Evolutionary conservation across 495 filamentous ascomycete species (phyloP).

Genomic region (Aspergillus hancockii): DNA sequence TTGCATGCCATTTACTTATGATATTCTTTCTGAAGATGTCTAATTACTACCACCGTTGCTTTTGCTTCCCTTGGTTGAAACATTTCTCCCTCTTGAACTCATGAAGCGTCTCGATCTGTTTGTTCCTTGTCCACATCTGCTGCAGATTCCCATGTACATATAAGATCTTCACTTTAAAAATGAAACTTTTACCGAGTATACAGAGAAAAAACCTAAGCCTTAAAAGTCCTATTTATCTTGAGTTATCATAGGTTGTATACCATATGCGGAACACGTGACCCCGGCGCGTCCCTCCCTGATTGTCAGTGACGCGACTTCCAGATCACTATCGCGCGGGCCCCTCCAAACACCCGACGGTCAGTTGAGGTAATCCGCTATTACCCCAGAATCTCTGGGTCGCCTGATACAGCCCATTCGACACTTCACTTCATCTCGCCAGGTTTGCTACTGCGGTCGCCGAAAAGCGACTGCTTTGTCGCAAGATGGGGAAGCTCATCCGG

Average conservation of each 20-base stretch:
- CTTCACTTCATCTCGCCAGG: slow-evolving; percentile 16
- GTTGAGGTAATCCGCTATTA: slow-evolving; percentile 10
- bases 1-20: neutral
- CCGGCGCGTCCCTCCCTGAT: slow-evolving; percentile 20
- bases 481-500: slow-evolving; percentile 86
- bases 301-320: slow-evolving; percentile 21
- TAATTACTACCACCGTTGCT: slow-evolving; percentile 4
- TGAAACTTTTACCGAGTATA: neutral
- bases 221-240: neutral
- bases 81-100: neutral
- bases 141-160: slow-evolving; percentile 13
- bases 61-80: neutral
- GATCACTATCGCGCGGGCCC: slow-evolving; percentile 22
- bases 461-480: slow-evolving; percentile 37
- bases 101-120: slow-evolving; percentile 4
- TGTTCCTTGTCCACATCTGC: slow-evolving; percentile 1
- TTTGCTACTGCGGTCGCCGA: slow-evolving; percentile 30
- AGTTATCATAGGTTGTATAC: no score
- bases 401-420: neutral
- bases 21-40: slow-evolving; percentile 11
- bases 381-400: slow-evolving; percentile 2
- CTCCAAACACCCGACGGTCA: slow-evolving; percentile 20
- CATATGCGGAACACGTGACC: slow-evolving; percentile 15
- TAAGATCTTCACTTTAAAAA: neutral
- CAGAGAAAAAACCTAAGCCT: neutral